phyloP scores from a whole-genome alignment of 495 filamentous ascomycete genomes.

The Aspergillus haitiensis region DNA sequence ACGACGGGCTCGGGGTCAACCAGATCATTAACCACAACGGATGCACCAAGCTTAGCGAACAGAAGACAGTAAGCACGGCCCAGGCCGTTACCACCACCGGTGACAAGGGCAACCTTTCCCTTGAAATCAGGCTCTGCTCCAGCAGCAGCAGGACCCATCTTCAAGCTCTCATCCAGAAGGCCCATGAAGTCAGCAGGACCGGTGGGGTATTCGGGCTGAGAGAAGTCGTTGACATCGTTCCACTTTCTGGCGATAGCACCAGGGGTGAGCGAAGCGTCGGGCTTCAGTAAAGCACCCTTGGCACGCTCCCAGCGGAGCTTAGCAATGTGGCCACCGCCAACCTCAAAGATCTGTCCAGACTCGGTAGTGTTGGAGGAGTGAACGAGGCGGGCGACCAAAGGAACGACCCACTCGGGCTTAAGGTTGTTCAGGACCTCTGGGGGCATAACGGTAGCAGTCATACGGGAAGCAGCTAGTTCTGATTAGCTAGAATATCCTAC shows the following conservation, averaged over 20 bases:
- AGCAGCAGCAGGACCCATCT: constrained; percentile 68
- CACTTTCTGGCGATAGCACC: constrained; percentile 86
- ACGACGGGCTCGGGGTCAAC: constrained; percentile 91
- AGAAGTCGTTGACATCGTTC: constrained; percentile 85
- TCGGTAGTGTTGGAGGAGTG: constrained; percentile 87
- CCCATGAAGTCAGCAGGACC: constrained; percentile 89
- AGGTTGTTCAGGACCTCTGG: constrained; percentile 85
- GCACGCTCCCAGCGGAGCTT: constrained; percentile 96
- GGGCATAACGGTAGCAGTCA: constrained; percentile 98
- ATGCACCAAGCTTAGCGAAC: constrained; percentile 87
- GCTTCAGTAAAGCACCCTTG: constrained; percentile 85
- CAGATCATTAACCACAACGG: constrained; percentile 92
- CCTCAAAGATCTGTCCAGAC: constrained; percentile 88
- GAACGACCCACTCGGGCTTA: constrained; percentile 95
- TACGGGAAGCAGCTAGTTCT: constrained; percentile 74
- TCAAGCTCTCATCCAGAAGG: constrained; percentile 81
- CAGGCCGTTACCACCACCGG: constrained; percentile 89
- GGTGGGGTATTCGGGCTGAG: constrained; percentile 75
- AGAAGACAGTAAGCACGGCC: constrained; percentile 89
- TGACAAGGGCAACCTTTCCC: constrained; percentile 88
- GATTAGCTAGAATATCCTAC: constrained; percentile 14
- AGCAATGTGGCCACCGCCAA: constrained; percentile 87
- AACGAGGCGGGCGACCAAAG: constrained; percentile 83
- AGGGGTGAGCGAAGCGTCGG: constrained; percentile 84
- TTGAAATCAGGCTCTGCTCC: constrained; percentile 84